These are phyloP conservation scores for sunflower (Helianthus annuus) DNA, from an alignment of 129 eudicot genomes.

Conservation along the genomic window DNA sequence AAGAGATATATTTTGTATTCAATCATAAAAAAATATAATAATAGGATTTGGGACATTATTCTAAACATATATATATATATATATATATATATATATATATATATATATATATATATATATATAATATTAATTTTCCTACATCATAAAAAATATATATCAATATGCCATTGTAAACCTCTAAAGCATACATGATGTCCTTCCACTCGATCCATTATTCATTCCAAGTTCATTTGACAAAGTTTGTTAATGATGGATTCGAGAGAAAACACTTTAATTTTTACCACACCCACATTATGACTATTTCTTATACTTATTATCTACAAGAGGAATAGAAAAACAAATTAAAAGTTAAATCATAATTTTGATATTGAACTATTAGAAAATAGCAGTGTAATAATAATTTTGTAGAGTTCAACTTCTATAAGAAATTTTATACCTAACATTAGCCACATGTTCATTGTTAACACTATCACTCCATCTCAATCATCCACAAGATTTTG, in stretches of 20 bases:
- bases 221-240: no score
- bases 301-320: neutral
- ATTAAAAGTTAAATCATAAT: neutral
- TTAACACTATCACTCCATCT: conserved; percentile 22
- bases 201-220: no score
- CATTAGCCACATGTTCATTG: conserved; percentile 20
- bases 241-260: neutral
- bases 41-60: no score
- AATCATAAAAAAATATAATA: no score
- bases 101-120: no score
- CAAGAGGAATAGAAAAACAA: neutral
- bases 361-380: neutral
- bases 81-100: no score
- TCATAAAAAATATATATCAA: no score
- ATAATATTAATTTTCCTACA: no score
- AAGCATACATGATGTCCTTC: no score
- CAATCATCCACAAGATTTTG: conserved; percentile 24
- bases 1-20: no score
- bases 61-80: no score
- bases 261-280: neutral
- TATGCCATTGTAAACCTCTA: no score
- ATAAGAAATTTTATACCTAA: conserved; percentile 8
- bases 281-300: neutral
- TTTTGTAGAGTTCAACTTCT: neutral
- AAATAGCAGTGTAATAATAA: neutral